Evolutionary conservation across 1,139 yeast genomes (phyloP).

Genomic region (Taphrina confusa): DNA sequence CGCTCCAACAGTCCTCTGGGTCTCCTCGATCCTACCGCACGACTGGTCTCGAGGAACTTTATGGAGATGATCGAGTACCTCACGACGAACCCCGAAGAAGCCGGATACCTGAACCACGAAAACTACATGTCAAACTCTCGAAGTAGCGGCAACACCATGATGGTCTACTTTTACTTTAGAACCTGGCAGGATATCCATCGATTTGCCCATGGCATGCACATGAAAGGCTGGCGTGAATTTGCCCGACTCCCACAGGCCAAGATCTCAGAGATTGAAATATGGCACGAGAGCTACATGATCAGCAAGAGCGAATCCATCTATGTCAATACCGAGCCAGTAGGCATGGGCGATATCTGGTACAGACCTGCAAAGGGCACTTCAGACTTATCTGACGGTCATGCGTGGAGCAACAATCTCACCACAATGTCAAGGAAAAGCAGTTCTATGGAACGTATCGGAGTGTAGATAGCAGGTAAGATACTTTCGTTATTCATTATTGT

Average conservation of each 20-base stretch:
- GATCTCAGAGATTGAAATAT: background rate
- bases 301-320: conserved; percentile 10
- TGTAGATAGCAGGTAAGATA: background rate
- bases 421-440: background rate
- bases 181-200: conserved; percentile 10
- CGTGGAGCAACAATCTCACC: background rate
- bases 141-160: background rate
- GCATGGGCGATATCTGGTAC: conserved; percentile 14
- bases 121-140: background rate
- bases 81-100: background rate
- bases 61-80: conserved; percentile 10
- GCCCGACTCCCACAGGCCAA: background rate
- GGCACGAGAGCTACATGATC: conserved; percentile 16
- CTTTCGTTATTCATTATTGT: conserved; percentile 1
- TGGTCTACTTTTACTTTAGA: conserved; percentile 6
- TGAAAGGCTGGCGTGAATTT: conserved; percentile 4
- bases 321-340: conserved; percentile 5
- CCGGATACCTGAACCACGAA: conserved; percentile 9
- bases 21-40: conserved; percentile 5
- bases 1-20: conserved; percentile 19
- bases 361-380: background rate
- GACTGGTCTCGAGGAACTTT: background rate
- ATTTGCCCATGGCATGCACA: conserved; percentile 15
- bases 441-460: background rate
- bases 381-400: background rate